Evolutionary conservation across 495 filamentous ascomycete species (phyloP).

Genomic region (Penicillium goetzii): DNA sequence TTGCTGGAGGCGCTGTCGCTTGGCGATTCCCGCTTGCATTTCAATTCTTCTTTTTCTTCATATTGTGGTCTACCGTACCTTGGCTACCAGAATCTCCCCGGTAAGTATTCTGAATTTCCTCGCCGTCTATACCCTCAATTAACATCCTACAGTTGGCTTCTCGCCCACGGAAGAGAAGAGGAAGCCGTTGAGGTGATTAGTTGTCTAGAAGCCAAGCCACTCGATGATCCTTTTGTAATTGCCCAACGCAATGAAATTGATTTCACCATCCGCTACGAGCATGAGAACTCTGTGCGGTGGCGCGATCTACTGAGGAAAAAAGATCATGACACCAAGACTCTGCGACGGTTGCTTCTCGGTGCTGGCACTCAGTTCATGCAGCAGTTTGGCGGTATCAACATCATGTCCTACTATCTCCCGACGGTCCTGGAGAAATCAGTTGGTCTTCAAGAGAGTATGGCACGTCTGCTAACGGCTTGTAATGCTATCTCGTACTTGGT

Average conservation of each 20-base stretch:
- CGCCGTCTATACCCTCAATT: background rate
- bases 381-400: slow-evolving; percentile 56
- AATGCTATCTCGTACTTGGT: background rate
- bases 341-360: slow-evolving; percentile 48
- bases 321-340: background rate
- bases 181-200: background rate
- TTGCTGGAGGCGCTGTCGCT: slow-evolving; percentile 37
- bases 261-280: background rate
- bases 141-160: background rate
- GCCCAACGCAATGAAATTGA: background rate
- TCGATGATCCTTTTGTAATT: background rate
- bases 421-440: slow-evolving; percentile 57
- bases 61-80: slow-evolving; percentile 51
- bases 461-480: background rate
- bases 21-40: slow-evolving; percentile 59
- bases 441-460: background rate
- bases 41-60: slow-evolving; percentile 56
- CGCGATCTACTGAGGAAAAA: background rate
- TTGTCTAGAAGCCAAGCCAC: background rate
- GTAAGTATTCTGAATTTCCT: slow-evolving; percentile 15
- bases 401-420: slow-evolving; percentile 52
- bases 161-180: background rate
- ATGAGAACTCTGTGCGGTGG: background rate
- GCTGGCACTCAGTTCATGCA: slow-evolving; percentile 58
- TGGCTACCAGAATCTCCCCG: slow-evolving; percentile 62